Evolutionary conservation across 1,284 basidiomycete species (phyloP).

Genomic region (Ceraceosorus guamensis): DNA sequence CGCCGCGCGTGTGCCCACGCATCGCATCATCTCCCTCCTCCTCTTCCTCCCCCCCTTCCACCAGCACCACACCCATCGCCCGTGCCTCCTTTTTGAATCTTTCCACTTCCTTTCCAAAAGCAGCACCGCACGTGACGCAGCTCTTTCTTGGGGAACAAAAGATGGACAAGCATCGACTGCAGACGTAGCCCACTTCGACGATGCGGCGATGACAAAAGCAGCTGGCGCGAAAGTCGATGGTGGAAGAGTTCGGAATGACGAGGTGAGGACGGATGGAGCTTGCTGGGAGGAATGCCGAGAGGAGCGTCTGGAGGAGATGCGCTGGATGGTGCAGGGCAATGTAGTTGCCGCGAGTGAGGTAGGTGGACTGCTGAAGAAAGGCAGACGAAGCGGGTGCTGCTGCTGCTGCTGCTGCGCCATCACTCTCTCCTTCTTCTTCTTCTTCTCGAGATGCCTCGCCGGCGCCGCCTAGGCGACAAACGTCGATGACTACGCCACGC

Average conservation of each 20-base stretch:
- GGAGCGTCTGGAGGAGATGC: slow-evolving; percentile 31
- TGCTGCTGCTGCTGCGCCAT: too few relatives aligned
- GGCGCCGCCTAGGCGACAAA: not conserved
- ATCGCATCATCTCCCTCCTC: too few relatives aligned
- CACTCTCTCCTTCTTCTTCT: not conserved
- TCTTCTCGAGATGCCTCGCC: not conserved
- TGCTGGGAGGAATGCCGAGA: slow-evolving; percentile 37
- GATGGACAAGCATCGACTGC: slow-evolving; percentile 53
- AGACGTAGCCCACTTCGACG: slow-evolving; percentile 93
- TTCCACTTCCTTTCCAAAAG: too few relatives aligned
- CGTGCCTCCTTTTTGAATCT: too few relatives aligned
- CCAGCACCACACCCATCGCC: too few relatives aligned
- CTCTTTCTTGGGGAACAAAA: too few relatives aligned
- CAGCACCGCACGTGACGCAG: slow-evolving; percentile 20
- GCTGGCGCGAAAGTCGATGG: slow-evolving; percentile 90
- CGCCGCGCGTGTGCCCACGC: too few relatives aligned
- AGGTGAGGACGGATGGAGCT: slow-evolving; percentile 65
- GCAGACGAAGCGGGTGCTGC: slow-evolving; percentile 58
- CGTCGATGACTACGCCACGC: slow-evolving; percentile 58
- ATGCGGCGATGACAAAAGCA: slow-evolving; percentile 98
- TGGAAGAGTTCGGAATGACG: slow-evolving; percentile 82
- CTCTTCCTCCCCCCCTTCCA: too few relatives aligned
- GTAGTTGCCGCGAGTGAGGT: slow-evolving; percentile 89
- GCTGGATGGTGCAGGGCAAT: slow-evolving; percentile 67
- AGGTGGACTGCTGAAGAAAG: slow-evolving; percentile 93